Evolutionary conservation across 768 basidiomycete genomes (phyloP).

Genomic region (Lactifluus hygrophoroides): DNA sequence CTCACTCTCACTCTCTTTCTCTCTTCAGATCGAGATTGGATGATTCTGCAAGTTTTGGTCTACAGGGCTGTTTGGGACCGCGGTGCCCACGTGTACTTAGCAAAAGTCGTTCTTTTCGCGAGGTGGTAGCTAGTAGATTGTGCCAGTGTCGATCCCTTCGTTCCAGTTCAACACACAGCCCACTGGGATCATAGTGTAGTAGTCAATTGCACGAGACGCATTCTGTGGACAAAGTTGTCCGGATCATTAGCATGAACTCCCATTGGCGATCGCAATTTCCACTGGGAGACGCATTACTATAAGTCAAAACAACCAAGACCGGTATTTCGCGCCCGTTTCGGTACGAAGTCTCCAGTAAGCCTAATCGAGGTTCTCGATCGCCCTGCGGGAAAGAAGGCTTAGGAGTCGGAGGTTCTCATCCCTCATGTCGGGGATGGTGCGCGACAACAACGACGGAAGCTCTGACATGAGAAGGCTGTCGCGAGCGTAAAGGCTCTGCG

Average conservation of each 20-base stretch:
- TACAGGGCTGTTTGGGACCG: too few species aligned
- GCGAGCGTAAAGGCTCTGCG: background rate
- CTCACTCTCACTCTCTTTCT: too few species aligned
- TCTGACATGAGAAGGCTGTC: too few species aligned
- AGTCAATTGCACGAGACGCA: background rate
- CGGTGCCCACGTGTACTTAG: conserved; percentile 84
- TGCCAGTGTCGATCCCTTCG: background rate
- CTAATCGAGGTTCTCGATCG: background rate
- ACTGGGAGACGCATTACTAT: too few species aligned
- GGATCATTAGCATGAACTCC: background rate
- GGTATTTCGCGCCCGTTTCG: too few species aligned
- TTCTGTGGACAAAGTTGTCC: too few species aligned
- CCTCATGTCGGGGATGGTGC: background rate
- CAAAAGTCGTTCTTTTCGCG: conserved; percentile 87
- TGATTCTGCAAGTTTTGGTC: too few species aligned
- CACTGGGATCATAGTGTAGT: background rate
- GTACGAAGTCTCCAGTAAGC: background rate
- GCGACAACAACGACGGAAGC: background rate
- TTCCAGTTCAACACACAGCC: too few species aligned
- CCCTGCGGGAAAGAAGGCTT: background rate
- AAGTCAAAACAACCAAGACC: background rate
- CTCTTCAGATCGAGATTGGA: too few species aligned
- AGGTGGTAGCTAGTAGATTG: conserved; percentile 43
- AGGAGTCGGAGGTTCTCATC: background rate
- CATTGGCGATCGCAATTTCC: background rate